Conservation (phyloP, 2,329 filamentous ascomycete genomes). For the Paramyrothecium sp. region DNA sequence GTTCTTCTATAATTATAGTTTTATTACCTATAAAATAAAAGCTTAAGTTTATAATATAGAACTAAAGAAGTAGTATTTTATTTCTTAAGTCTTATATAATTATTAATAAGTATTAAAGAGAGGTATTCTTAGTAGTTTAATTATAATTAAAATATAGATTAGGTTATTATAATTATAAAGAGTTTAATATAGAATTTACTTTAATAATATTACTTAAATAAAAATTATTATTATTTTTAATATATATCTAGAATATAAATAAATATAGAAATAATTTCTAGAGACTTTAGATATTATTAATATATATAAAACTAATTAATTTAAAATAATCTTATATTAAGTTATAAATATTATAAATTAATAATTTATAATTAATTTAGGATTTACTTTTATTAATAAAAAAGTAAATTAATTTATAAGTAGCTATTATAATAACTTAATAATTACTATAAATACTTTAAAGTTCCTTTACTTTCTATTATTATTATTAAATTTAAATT, state of each 20-base stretch:
- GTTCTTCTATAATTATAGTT: conserved; percentile 1
- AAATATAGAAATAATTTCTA: background rate
- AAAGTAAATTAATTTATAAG: background rate
- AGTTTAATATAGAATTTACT: background rate
- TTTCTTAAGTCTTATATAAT: background rate
- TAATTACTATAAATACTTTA: background rate
- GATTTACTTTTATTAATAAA: no score
- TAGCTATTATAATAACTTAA: background rate
- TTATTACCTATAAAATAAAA: no score
- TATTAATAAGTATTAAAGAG: background rate
- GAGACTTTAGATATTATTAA: background rate
- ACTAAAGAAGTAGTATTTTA: background rate
- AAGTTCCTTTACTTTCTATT: background rate
- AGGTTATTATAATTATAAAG: background rate
- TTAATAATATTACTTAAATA: background rate
- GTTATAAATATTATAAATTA: background rate
- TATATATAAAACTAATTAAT: no score
- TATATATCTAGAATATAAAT: background rate
- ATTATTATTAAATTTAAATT: background rate
- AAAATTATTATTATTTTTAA: background rate
- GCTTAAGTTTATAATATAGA: no score
- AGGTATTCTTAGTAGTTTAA: conserved; percentile 3
- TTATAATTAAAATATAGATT: background rate
- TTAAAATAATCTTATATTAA: background rate
- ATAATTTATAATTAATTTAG: conserved; percentile 1